Evolutionary conservation across 2,329 filamentous ascomycete species (phyloP).

Genomic region (Sporothrix euskadiensis): DNA sequence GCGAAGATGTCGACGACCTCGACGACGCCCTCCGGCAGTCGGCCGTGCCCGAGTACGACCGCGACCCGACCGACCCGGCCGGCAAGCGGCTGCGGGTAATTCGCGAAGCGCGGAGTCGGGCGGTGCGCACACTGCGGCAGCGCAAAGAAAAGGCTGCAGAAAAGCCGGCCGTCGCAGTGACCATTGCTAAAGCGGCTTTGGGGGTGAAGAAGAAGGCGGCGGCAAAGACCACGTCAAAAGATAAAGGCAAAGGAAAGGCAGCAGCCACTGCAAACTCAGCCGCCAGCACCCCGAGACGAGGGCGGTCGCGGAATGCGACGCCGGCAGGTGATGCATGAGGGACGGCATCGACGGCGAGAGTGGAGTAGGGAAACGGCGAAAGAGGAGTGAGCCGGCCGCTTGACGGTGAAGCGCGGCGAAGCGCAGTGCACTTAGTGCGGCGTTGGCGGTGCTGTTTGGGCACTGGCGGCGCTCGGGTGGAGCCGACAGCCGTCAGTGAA

Average conservation of each 20-base stretch:
- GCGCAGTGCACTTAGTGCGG: not conserved
- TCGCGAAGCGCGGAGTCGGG: not conserved
- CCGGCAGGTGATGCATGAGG: not conserved
- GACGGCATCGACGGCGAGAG: not conserved
- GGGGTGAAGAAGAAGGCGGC: not conserved
- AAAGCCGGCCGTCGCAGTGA: not conserved
- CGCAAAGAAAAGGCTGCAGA: not conserved
- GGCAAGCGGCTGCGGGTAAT: conserved; percentile 10
- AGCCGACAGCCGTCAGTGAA: conserved; percentile 18
- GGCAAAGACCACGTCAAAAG: not conserved
- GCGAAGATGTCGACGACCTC: conserved; percentile 24
- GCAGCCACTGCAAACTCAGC: not conserved
- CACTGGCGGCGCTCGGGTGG: conserved; percentile 18
- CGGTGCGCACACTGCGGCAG: not conserved
- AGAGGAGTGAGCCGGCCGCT: not conserved
- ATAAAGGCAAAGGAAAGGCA: not conserved
- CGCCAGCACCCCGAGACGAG: not conserved
- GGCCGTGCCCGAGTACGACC: conserved; percentile 17
- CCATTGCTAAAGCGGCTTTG: conserved; percentile 37
- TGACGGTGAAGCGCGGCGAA: not conserved
- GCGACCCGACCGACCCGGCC: conserved; percentile 21
- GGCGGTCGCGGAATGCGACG: conserved; percentile 1
- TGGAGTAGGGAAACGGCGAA: not conserved
- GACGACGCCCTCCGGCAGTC: conserved; percentile 28
- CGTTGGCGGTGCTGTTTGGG: not conserved